Evolutionary conservation across 108 stramenopile genomes (phyloP), one percentile per base, ranked within the genome.

Genomic region (Parietichytrium sp.): DNA sequence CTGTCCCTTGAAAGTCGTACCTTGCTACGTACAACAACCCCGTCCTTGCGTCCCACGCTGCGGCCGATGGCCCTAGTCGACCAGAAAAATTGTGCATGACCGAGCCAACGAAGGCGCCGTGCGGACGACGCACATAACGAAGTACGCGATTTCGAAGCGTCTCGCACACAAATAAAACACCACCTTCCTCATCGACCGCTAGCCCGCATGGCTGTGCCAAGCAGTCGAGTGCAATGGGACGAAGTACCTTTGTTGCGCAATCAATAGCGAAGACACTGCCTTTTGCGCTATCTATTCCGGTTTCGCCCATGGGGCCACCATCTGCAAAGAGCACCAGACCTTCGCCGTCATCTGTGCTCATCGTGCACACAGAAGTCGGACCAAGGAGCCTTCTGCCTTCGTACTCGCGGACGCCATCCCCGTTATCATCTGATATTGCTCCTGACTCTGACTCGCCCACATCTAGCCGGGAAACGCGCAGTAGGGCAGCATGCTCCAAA

Each of bases 251-350:
- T 12, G 47, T 48, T 12, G 47, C 29, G 10, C 30, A 47, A 20
- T 80, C 38, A 10, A 81, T 79, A 1, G 55, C 47, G 30, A 61
- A 81, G 48, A 81, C 50, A 47, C 81, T 81, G 0, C 81, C 81
- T 29, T 20, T 20, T 4, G 81, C 77, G 30, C 36, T 47, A 30
- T 29, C 55, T 12, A 81, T 33, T 4, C 42, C 29, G 47, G 26
- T 79, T 48, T 81, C 81, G 0, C 81, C 81, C 20, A 81, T 47
- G 1, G 81, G 81, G 4, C 81, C 81, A 3, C 33, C 15, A 47
- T 81, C 81, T 3, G 81, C 61, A 12, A 81, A 81, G 55, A 38
- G 61, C 78, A 81, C 36, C 16, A 47, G 54, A 4, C 81, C 81
- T 8, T 61, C 81, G 3, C 30, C 13, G 55, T 33, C 78, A n/a